Evolutionary conservation across 192 early-diverging fungal species (phyloP).

Genomic region (Coemansia sp.): DNA sequence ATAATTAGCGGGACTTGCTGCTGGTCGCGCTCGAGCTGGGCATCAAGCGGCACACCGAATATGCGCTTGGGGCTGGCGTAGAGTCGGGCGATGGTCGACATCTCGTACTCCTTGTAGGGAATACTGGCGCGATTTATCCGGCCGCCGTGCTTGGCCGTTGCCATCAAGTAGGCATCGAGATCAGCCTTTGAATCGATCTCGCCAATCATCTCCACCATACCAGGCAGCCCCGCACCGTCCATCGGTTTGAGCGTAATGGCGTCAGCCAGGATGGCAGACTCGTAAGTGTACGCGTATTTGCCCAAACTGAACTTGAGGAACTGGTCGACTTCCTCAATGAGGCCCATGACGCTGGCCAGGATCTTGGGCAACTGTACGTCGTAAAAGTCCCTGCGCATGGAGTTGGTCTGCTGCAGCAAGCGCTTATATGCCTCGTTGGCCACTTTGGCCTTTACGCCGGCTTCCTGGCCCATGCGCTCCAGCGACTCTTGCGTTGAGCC

Average conservation of each 20-base stretch:
- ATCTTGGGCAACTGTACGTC: slow-evolving; percentile 80
- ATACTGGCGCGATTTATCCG: slow-evolving; percentile 45
- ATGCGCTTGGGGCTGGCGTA: slow-evolving; percentile 73
- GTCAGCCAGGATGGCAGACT: slow-evolving; percentile 73
- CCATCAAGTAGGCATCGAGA: slow-evolving; percentile 54
- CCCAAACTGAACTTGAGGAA: slow-evolving; percentile 77
- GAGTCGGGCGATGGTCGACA: slow-evolving; percentile 55
- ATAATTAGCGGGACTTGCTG: slow-evolving; percentile 77
- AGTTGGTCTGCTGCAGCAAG: slow-evolving; percentile 76
- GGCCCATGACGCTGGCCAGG: slow-evolving; percentile 76
- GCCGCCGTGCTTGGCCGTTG: slow-evolving; percentile 28
- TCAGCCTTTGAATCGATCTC: slow-evolving; percentile 65
- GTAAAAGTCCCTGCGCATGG: slow-evolving; percentile 75
- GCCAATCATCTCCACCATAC: slow-evolving; percentile 58
- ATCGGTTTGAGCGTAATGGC: slow-evolving; percentile 67
- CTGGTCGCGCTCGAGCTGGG: slow-evolving; percentile 71
- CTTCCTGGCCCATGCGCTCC: slow-evolving; percentile 83
- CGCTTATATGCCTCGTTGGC: slow-evolving; percentile 84
- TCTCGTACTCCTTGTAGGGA: slow-evolving; percentile 45
- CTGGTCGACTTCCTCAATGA: slow-evolving; percentile 82
- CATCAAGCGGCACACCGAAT: slow-evolving; percentile 80
- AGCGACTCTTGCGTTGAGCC: slow-evolving; percentile 60
- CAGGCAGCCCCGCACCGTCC: slow-evolving; percentile 29
- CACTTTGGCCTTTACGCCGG: slow-evolving; percentile 74
- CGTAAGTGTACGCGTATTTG: slow-evolving; percentile 80